Percentiles rank a stretch among this genome's conserved stretches.
Evolutionary conservation across 1,284 basidiomycete species (phyloP).

Genomic region (Amylostereum areolatum): DNA sequence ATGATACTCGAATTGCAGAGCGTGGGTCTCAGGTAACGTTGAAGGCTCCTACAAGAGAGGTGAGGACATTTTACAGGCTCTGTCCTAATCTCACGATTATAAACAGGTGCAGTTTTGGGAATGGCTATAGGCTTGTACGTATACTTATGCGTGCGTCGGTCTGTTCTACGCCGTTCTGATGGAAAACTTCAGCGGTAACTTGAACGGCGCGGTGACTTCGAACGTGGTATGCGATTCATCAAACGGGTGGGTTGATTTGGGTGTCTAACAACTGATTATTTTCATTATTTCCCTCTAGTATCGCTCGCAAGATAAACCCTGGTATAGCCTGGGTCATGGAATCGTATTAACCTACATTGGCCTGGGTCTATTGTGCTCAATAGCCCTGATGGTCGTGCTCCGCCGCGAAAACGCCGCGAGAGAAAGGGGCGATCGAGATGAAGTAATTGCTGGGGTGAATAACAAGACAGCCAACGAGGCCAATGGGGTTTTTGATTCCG

Average conservation of each 20-base stretch:
- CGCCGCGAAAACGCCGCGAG: constrained; percentile 55
- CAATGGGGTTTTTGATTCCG: constrained; percentile 33
- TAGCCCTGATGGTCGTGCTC: constrained; percentile 40
- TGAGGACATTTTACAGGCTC: no score
- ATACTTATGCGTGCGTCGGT: neutral
- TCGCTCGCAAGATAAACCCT: constrained; percentile 58
- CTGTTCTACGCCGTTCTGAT: neutral
- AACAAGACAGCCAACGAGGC: constrained; percentile 19
- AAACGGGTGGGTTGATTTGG: neutral
- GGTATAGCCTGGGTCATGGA: constrained; percentile 64
- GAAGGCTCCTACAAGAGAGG: constrained; percentile 71
- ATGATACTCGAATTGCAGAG: constrained; percentile 18
- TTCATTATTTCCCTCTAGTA: constrained; percentile 36
- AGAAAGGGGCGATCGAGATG: constrained; percentile 60
- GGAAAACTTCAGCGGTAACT: constrained; percentile 43
- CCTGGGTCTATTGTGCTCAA: constrained; percentile 52
- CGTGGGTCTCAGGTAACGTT: constrained; percentile 46
- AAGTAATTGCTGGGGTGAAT: constrained; percentile 50
- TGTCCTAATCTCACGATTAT: no score
- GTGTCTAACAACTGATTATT: neutral
- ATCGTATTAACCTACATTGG: constrained; percentile 68
- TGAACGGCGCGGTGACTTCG: constrained; percentile 67
- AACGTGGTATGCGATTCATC: constrained; percentile 45
- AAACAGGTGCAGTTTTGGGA: constrained; percentile 45
- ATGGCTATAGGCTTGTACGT: constrained; percentile 64